A percentile compares a stretch with the other conserved stretches of the same genome.
phyloP scores from a whole-genome alignment of 805 yeast species.

The Kluyveromyces aestuarii region DNA sequence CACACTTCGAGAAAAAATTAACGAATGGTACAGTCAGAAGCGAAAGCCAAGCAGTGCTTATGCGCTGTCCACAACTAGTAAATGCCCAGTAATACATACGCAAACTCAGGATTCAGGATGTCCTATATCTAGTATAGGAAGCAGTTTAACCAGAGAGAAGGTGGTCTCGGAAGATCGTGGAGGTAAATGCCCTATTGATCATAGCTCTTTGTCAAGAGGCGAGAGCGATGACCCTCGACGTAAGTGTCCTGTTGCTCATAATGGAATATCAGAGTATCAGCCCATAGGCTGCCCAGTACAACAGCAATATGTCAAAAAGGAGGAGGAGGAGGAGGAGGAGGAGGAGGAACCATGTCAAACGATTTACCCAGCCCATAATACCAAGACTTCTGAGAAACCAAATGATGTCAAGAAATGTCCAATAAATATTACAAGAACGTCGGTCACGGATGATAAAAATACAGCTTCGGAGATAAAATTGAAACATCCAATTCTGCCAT shows the following conservation, averaged over 20 bases:
- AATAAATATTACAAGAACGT: slow-evolving; percentile 7
- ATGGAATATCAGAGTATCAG: background rate
- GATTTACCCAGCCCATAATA: no score
- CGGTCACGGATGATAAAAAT: background rate
- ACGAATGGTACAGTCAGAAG: slow-evolving; percentile 27
- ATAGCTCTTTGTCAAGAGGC: slow-evolving; percentile 14
- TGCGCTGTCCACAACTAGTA: slow-evolving; percentile 6
- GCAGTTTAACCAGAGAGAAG: background rate
- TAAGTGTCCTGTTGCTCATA: slow-evolving; percentile 7
- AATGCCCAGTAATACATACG: slow-evolving; percentile 19
- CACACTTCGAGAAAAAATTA: slow-evolving; percentile 31
- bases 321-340: background rate
- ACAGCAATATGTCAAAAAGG: background rate
- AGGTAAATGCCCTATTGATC: slow-evolving; percentile 13
- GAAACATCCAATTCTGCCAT: slow-evolving; percentile 9
- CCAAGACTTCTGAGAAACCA: background rate
- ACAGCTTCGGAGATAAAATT: background rate
- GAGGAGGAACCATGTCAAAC: background rate
- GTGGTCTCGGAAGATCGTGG: background rate
- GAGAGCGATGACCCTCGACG: background rate
- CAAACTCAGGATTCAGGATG: slow-evolving; percentile 5
- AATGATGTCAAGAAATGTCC: slow-evolving; percentile 9
- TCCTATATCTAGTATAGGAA: slow-evolving; percentile 1
- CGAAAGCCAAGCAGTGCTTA: slow-evolving; percentile 4
- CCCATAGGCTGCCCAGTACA: background rate